Percentiles rank a stretch among this genome's conserved stretches.
phyloP scores from a whole-genome alignment of 2,329 filamentous ascomycete species.

The Penicillium sp. region DNA sequence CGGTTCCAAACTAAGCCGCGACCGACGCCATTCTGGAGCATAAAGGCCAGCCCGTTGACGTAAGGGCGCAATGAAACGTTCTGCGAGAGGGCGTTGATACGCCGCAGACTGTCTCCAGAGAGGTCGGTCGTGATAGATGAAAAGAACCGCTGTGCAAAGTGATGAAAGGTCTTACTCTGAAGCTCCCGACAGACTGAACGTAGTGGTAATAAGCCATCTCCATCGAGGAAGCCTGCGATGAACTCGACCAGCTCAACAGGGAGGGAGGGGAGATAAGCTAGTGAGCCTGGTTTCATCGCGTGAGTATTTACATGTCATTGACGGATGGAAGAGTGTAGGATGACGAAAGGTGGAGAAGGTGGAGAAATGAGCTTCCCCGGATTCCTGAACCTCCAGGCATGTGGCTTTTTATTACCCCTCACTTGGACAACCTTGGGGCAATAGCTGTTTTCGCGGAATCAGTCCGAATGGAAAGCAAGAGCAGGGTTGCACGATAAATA shows the following conservation, averaged over 20 bases:
- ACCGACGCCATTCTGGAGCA: slow-evolving; percentile 19
- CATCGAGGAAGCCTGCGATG: slow-evolving; percentile 9
- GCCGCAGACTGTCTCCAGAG: slow-evolving; percentile 17
- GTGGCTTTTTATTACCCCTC: slow-evolving; percentile 1
- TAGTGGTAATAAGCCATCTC: slow-evolving; percentile 12
- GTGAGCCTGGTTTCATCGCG: slow-evolving; percentile 1
- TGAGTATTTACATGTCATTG: neutral
- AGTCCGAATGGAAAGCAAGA: neutral
- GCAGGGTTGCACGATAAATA: neutral
- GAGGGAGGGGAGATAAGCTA: slow-evolving; percentile 6
- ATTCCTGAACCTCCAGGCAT: neutral
- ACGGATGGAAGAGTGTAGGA: neutral
- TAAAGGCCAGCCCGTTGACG: slow-evolving; percentile 20
- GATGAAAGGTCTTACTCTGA: slow-evolving; percentile 22
- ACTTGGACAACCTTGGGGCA: neutral
- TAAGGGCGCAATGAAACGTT: slow-evolving; percentile 13
- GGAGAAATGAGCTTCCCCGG: slow-evolving; percentile 5
- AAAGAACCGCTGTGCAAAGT: slow-evolving; percentile 21
- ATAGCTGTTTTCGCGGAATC: neutral
- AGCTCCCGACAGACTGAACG: slow-evolving; percentile 18
- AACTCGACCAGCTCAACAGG: slow-evolving; percentile 21
- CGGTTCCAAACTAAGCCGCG: slow-evolving; percentile 20
- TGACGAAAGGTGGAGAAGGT: neutral
- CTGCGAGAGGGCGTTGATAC: slow-evolving; percentile 15
- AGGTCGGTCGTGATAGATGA: slow-evolving; percentile 20